Evolutionary conservation across 371 early-diverging fungal genomes (phyloP).

Genomic region (Phascolomyces articulosus): DNA sequence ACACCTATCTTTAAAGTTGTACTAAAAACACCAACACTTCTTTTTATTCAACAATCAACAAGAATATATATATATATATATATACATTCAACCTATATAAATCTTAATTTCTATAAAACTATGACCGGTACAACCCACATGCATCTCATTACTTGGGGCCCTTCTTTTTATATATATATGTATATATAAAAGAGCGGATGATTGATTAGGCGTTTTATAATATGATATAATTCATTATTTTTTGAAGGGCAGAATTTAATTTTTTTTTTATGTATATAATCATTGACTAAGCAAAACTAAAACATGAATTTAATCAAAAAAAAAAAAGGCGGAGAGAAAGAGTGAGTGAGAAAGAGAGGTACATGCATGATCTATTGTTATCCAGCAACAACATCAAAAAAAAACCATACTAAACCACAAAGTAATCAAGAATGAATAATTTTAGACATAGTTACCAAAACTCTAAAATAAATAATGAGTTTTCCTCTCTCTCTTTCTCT

Average conservation of each 20-base stretch:
- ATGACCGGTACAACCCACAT: constrained; percentile 2
- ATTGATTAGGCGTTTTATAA: neutral
- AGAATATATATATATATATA: too few relatives aligned
- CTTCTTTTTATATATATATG: too few relatives aligned
- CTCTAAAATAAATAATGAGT: neutral
- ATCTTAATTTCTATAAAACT: too few relatives aligned
- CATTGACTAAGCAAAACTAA: neutral
- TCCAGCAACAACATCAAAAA: neutral
- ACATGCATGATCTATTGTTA: neutral
- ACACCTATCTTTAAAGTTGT: neutral
- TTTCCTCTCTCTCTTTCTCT: too few relatives aligned
- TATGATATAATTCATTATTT: neutral
- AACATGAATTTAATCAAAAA: neutral
- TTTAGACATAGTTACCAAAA: neutral
- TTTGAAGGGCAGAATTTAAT: constrained; percentile 3
- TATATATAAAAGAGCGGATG: neutral
- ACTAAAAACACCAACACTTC: neutral
- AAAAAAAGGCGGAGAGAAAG: too few relatives aligned
- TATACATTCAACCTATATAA: too few relatives aligned
- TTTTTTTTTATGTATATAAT: too few relatives aligned
- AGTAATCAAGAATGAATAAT: neutral
- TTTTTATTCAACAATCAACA: neutral
- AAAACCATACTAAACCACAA: neutral
- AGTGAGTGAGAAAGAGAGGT: neutral
- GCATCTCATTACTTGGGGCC: neutral